These are phyloP conservation scores for Sarocladiaceae sp. DNA, from an alignment of 2,329 filamentous ascomycete genomes.

Conservation along the genomic window DNA sequence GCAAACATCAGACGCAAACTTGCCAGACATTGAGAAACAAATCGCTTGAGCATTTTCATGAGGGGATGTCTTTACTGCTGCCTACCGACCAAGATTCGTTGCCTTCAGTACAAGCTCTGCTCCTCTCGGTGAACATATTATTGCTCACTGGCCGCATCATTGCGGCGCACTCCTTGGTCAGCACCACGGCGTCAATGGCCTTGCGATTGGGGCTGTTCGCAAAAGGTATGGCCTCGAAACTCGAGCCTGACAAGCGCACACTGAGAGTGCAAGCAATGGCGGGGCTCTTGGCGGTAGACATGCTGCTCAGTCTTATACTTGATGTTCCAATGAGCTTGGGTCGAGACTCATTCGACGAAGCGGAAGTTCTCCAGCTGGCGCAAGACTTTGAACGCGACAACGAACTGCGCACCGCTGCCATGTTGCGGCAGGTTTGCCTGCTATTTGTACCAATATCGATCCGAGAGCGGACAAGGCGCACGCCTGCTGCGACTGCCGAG, in stretches of 20 bases:
- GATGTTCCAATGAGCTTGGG: conserved; percentile 4
- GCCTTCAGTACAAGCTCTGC: not conserved
- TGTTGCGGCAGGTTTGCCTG: conserved; percentile 3
- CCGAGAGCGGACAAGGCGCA: not conserved
- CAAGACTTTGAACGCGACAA: not conserved
- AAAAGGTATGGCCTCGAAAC: not conserved
- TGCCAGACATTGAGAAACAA: not conserved
- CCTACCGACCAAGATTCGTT: not conserved
- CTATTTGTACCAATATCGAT: conserved; percentile 5
- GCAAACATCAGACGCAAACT: not conserved
- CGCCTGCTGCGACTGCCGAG: not conserved
- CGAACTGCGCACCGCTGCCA: conserved; percentile 9
- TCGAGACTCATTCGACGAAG: not conserved
- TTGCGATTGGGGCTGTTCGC: conserved; percentile 9
- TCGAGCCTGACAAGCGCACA: not conserved
- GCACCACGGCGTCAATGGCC: conserved; percentile 8
- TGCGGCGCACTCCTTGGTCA: conserved; percentile 6
- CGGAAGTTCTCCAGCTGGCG: not conserved
- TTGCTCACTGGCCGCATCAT: not conserved
- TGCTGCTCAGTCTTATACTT: conserved; percentile 8
- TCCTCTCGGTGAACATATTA: not conserved
- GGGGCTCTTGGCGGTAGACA: not conserved
- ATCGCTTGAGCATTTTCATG: not conserved
- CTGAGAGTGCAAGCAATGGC: not conserved
- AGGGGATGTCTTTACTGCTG: not conserved